These are phyloP conservation scores for Lactuca saligna DNA, from an alignment of 129 eudicot species.

Conservation along the genomic window DNA sequence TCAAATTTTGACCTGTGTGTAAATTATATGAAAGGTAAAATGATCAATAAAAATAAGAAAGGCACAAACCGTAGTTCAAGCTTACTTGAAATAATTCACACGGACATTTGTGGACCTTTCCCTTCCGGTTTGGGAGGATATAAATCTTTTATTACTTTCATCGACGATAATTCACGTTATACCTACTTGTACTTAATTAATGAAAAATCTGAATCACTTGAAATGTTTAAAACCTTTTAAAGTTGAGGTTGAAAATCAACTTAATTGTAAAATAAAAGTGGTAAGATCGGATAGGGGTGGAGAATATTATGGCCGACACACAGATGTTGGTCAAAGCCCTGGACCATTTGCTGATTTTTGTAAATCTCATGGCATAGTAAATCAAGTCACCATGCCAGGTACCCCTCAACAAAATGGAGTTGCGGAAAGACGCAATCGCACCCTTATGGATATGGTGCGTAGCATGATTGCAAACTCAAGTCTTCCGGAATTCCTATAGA, in stretches of 20 bases:
- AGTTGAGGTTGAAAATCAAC: slow-evolving; percentile 2
- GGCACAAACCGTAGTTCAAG: background rate
- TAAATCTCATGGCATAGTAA: background rate
- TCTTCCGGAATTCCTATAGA: background rate
- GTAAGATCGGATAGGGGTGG: no score
- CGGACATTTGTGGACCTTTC: background rate
- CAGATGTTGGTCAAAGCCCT: background rate
- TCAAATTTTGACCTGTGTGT: background rate
- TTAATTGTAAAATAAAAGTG: background rate
- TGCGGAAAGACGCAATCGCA: background rate
- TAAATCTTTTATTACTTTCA: background rate
- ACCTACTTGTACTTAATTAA: background rate
- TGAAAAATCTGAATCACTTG: background rate
- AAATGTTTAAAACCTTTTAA: slow-evolving; percentile 5
- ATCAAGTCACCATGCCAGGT: background rate
- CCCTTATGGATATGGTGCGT: background rate
- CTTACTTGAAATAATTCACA: background rate
- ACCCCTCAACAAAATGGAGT: background rate
- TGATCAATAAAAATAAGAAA: background rate
- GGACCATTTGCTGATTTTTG: background rate
- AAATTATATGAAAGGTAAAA: background rate
- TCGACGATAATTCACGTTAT: background rate
- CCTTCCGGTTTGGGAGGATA: background rate
- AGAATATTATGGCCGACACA: background rate
- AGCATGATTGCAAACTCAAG: background rate